Evolutionary conservation across 495 filamentous ascomycete genomes (phyloP).

Genomic region (Paragyromitra xinjiangensis): DNA sequence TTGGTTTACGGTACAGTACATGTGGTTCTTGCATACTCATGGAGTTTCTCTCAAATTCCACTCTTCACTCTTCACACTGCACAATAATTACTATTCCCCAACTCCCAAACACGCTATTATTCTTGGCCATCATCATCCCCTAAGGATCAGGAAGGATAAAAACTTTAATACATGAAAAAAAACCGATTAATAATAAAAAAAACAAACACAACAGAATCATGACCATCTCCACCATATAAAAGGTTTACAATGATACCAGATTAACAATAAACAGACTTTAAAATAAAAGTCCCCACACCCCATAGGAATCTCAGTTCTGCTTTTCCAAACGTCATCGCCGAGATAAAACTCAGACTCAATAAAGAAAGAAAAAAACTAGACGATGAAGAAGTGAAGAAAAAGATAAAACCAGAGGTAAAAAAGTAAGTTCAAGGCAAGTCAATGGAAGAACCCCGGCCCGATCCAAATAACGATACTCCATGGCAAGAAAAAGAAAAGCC

Average conservation of each 20-base stretch:
- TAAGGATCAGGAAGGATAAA: constrained; percentile 6
- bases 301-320: background rate
- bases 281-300: background rate
- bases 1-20: no score
- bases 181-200: constrained; percentile 19
- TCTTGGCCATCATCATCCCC: constrained; percentile 3
- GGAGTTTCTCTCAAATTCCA: background rate
- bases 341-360: background rate
- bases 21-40: no score
- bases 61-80: background rate
- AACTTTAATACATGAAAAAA: constrained; percentile 27
- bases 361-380: background rate
- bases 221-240: constrained; percentile 8
- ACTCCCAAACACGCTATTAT: constrained; percentile 39
- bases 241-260: constrained; percentile 23
- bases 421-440: constrained; percentile 2
- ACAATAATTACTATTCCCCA: constrained; percentile 10
- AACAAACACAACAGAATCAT: background rate
- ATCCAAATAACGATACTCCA: constrained; percentile 40
- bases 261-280: constrained; percentile 33
- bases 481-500: constrained; percentile 15
- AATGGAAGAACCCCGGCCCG: constrained; percentile 5
- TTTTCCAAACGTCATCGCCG: constrained; percentile 6
- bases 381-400: constrained; percentile 3
- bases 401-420: background rate